phyloP scores from a whole-genome alignment of 1,284 basidiomycete genomes.

The Pseudozyma sp. region DNA sequence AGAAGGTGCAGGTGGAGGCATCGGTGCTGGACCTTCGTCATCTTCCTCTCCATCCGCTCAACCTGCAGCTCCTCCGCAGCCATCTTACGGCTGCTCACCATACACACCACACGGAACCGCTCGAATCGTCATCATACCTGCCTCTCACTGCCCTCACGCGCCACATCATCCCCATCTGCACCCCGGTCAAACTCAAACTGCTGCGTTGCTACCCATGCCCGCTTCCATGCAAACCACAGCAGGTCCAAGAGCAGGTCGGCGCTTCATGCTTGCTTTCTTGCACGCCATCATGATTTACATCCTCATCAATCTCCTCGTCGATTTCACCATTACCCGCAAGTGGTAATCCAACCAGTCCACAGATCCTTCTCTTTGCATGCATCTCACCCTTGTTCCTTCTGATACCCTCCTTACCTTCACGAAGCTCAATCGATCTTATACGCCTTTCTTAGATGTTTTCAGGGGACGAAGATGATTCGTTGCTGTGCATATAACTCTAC shows the following conservation, averaged over 20 bases:
- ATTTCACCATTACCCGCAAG: slow-evolving; percentile 32
- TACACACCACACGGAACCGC: slow-evolving; percentile 40
- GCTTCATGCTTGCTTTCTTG: slow-evolving; percentile 40
- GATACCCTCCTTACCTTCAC: background rate
- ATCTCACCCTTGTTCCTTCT: background rate
- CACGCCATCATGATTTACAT: slow-evolving; percentile 46
- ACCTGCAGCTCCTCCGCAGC: slow-evolving; percentile 1
- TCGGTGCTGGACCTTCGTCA: slow-evolving; percentile 22
- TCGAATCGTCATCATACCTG: slow-evolving; percentile 39
- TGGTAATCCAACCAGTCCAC: slow-evolving; percentile 11
- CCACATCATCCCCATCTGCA: slow-evolving; percentile 13
- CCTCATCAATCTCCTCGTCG: slow-evolving; percentile 37
- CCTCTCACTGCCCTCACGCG: slow-evolving; percentile 18
- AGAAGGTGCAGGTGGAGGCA: slow-evolving; percentile 33
- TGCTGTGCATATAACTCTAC: too few relatives aligned
- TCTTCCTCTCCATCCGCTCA: slow-evolving; percentile 4
- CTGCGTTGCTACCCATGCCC: slow-evolving; percentile 24
- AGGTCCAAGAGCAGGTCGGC: slow-evolving; percentile 21
- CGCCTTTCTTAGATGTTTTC: too few relatives aligned
- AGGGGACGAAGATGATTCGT: too few relatives aligned
- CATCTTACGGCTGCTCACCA: slow-evolving; percentile 37
- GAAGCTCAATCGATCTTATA: too few relatives aligned
- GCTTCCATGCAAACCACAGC: slow-evolving; percentile 9
- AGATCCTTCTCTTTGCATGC: background rate
- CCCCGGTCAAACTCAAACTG: background rate